Evolutionary conservation across 2,329 filamentous ascomycete genomes (phyloP), one percentile per base, ranked within the genome.

Genomic region (Penicillium sp.): DNA sequence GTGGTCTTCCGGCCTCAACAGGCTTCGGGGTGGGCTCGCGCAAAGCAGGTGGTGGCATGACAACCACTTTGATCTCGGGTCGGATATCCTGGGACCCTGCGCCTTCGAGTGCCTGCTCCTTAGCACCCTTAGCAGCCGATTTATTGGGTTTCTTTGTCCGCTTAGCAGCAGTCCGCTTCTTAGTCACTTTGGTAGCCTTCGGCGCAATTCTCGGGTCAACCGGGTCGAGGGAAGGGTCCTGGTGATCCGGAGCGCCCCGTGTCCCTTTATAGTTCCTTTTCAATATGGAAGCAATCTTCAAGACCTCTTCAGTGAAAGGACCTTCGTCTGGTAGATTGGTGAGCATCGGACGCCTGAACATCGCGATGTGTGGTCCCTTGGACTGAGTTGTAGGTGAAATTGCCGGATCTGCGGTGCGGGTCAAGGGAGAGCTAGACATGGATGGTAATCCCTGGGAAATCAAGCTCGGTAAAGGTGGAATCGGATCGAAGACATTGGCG

Each of bases 401-500:
- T 35, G 47, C 20, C 11, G 15, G 25, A 34, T n/a, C 17, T 14
- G 8, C 25, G 34, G 37, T 38, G 17, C 17, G 41, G 11, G 47
- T 25, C 8, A 12, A 20, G 4, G 41, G 3, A 5, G 20, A 7
- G 3, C 12, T 20, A 10, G 31, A 17, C 12, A 12, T 8, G 10
- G 11, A 4, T 8, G 11, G 10, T n/a, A 2, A 8, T n/a, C 25
- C 41, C 3, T 1, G 5, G 15, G 4, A 5, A 25, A 22, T 2
- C 25, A 43, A 38, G 12, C 31, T 25, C 14, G 41, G 31, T n/a
- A 20, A 15, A 14, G 62, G 55, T 1, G 71, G 69, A 43, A 73
- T 42, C 11, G 67, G 65, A 17, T 71, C 65, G 17, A 67, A 61
- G 51, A 67, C 53, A 22, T 62, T 58, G 31, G 42, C 45, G 37